phyloP scores from a whole-genome alignment of 2,329 filamentous ascomycete species.

The Rutstroemia sydowiana region DNA sequence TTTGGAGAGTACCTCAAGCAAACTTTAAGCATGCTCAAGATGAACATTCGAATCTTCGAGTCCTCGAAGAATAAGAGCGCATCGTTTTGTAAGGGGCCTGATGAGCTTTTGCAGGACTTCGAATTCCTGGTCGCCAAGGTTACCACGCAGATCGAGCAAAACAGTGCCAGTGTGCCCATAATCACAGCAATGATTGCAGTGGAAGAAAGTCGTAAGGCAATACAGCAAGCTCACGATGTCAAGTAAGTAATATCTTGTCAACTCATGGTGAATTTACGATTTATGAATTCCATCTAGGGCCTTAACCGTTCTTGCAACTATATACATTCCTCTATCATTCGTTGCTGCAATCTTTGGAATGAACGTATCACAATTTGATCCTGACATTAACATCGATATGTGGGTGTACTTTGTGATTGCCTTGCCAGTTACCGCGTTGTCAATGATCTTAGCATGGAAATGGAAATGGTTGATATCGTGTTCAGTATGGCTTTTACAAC shows the following conservation, averaged over 20 bases:
- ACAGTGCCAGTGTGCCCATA: not conserved
- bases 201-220: not conserved
- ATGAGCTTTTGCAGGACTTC: not conserved
- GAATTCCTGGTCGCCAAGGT: not conserved
- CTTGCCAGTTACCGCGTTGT: not conserved
- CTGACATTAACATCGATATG: not conserved
- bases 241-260: not conserved
- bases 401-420: not conserved
- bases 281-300: not conserved
- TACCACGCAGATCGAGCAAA: not conserved
- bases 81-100: not conserved
- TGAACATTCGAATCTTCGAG: not conserved
- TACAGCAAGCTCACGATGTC: not conserved
- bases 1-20: not conserved
- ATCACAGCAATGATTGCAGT: not conserved
- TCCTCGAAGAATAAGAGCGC: not conserved
- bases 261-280: rapidly evolving
- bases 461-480: too few relatives aligned
- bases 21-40: not conserved
- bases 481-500: too few relatives aligned
- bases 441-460: not conserved
- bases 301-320: not conserved
- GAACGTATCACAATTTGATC: not conserved
- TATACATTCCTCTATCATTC: not conserved
- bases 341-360: not conserved